Base-by-base conservation (phyloP, 108 stramenopile species). In the Fragilariopsis cylindrus region DNA sequence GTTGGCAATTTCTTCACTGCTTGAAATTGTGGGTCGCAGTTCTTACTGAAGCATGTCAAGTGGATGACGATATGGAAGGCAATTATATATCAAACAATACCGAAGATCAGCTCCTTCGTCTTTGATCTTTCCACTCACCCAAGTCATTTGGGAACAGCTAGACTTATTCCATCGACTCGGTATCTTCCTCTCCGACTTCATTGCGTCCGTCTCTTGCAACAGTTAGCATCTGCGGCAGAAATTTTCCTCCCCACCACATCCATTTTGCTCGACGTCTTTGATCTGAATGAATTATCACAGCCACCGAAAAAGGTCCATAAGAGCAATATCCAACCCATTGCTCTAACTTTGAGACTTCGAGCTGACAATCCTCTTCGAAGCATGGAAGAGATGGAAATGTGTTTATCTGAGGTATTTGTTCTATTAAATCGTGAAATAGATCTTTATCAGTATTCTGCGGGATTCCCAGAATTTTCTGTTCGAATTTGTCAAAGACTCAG, bases 1-100 rank as follows among this genome's bases (percentile, higher is more conserved):
- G 94, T 66, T 99, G 99, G 99, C 99, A 98, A 80, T 98, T 90
- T 66, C 70, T 98, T 54, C 90, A 96, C 77, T 98, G 96, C 56
- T 74, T 98, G 53, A 95, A 96, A 56, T 65, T 98, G 13, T 99
- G 98, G 98, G 88, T 92, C 18, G 95, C 95, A 4, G 96, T 99
- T 8, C 75, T 98, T 69, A 80, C 88, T 53, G 90, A 92, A 39
- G 76, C 88, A 48, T 89, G 91, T 44, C 73, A 80, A 21, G 54
- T 64, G 4, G 62, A 68, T 13, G 57, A 57, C 48, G 71, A 60
- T 63, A 7, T 19, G 12, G 52, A 71, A 46, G 85, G 74, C 9
- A 71, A 66, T 40, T 74, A 80, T 11, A 30, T 30, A 30, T 82
- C 72, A 42, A 77, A 68, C 49, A 77, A 73, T 21, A 84, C 73